Base-by-base conservation (phyloP, 805 yeast genomes). In the Scheffersomyces stipitis region DNA sequence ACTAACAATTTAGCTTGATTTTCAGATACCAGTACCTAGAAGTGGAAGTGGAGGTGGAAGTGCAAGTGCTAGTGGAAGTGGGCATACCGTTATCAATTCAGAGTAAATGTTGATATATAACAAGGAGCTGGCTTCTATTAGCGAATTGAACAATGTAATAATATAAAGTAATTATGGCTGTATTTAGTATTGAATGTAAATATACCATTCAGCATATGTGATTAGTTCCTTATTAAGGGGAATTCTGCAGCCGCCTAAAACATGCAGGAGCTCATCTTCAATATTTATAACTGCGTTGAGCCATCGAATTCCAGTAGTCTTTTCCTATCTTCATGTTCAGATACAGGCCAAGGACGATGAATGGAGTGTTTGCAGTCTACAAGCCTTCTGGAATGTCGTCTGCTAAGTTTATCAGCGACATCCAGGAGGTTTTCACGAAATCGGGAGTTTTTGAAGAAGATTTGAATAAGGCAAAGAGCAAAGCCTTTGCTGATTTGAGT, bases 301-400 rank as follows among this genome's bases (percentile, higher is more conserved):
- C 12, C 12, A 12, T 7, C 26, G 26, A 12, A 12, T 22, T 22
- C n/a, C n/a, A n/a, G n/a, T n/a, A n/a, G 12, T 7, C 28, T 26
- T 10, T 5, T n/a, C 28, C 12, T n/a, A n/a, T 4, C 9, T 18
- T n/a, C 31, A 47, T 47, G 51, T 34, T 47, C 29, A 26, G 48
- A 26, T 45, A 28, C 34, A 33, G 33, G 20, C 40, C 40, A 24
- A 42, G 31, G 23, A 45, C 38, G 22, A 86, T 91, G 96, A 87
- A 89, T 52, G 98, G 99, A 30, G 76, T 93, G 1, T 87, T 91
- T 69, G 98, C 98, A 6, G 77, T 91, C 29, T 83, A 83, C 46
- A 91, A 91, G 58, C 98, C 98, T 0, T 65, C 81, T 12, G 97
- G 97, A 0, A 74, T 86, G 9, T 71, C 95, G 1, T 89, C 97